These are phyloP conservation scores for Penicillium coffeae DNA, from an alignment of 495 filamentous ascomycete species.

Conservation along the genomic window DNA sequence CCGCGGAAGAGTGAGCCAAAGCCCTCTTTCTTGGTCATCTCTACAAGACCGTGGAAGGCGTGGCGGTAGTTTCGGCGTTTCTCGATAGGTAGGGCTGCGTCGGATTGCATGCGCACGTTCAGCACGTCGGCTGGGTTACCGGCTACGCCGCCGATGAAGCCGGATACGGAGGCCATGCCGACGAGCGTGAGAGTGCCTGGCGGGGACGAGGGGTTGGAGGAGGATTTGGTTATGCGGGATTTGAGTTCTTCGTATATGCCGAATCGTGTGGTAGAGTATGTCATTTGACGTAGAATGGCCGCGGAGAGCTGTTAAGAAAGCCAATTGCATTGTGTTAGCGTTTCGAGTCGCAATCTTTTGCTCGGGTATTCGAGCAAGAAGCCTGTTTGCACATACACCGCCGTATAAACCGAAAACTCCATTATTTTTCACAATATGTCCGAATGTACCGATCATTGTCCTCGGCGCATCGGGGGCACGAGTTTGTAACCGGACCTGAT, in stretches of 20 bases:
- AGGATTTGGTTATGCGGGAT: slow-evolving; percentile 48
- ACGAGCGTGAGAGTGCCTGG: slow-evolving; percentile 68
- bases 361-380: not conserved
- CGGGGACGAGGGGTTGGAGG: slow-evolving; percentile 33
- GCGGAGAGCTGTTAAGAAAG: slow-evolving; percentile 65
- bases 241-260: slow-evolving; percentile 95
- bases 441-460: slow-evolving; percentile 77
- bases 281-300: slow-evolving; percentile 83
- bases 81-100: slow-evolving; percentile 69
- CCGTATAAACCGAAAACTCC: slow-evolving; percentile 76
- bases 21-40: slow-evolving; percentile 82
- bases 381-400: slow-evolving; percentile 52
- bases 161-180: slow-evolving; percentile 74
- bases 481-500: slow-evolving; percentile 83
- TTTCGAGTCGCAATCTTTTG: not conserved
- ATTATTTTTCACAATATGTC: slow-evolving; percentile 63
- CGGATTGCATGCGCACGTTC: slow-evolving; percentile 98
- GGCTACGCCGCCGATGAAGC: slow-evolving; percentile 82
- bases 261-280: slow-evolving; percentile 90
- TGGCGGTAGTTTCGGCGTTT: slow-evolving; percentile 85
- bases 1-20: slow-evolving; percentile 72
- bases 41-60: slow-evolving; percentile 78
- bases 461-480: slow-evolving; percentile 61
- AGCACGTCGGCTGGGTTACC: slow-evolving; percentile 94
- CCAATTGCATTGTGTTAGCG: slow-evolving; percentile 12